Evolutionary conservation across 2,329 filamentous ascomycete genomes (phyloP).

Genomic region (Uncinocarpus reesii): DNA sequence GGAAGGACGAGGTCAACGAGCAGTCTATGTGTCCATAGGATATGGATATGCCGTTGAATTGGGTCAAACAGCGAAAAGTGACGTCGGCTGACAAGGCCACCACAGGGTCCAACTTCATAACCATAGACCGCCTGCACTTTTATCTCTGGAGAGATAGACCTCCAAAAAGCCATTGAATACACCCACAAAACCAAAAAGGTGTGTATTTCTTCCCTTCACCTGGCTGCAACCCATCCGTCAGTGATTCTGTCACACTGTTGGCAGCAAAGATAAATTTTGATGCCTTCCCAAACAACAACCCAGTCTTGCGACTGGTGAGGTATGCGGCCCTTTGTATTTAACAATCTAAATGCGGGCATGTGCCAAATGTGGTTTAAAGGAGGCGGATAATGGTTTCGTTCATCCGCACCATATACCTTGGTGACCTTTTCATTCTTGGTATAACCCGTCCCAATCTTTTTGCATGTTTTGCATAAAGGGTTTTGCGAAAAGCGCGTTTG

Average conservation of each 20-base stretch:
- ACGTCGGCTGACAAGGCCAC: no score
- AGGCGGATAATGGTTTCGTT: conserved; percentile 21
- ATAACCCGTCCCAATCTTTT: conserved; percentile 29
- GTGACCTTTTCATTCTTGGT: conserved; percentile 32
- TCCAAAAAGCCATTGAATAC: no score
- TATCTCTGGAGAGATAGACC: no score
- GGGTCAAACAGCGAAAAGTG: no score
- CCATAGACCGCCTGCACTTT: no score
- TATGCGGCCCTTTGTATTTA: conserved; percentile 23
- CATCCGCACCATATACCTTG: conserved; percentile 28
- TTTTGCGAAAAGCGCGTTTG: conserved; percentile 33
- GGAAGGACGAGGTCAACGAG: no score
- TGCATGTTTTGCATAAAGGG: conserved; percentile 38
- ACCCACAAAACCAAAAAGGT: no score
- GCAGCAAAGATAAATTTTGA: conserved; percentile 31
- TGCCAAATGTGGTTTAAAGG: conserved; percentile 33
- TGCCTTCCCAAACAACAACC: conserved; percentile 27
- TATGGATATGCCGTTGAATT: no score
- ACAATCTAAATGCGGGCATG: conserved; percentile 27
- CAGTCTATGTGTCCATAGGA: no score
- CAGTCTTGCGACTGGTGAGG: conserved; percentile 28
- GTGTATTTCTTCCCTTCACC: not conserved
- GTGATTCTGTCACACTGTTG: conserved; percentile 22
- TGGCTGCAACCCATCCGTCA: conserved; percentile 10
- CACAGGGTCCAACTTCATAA: no score